Base-by-base conservation (phyloP, 2,329 filamentous ascomycete genomes). In the Phialophora tarda region DNA sequence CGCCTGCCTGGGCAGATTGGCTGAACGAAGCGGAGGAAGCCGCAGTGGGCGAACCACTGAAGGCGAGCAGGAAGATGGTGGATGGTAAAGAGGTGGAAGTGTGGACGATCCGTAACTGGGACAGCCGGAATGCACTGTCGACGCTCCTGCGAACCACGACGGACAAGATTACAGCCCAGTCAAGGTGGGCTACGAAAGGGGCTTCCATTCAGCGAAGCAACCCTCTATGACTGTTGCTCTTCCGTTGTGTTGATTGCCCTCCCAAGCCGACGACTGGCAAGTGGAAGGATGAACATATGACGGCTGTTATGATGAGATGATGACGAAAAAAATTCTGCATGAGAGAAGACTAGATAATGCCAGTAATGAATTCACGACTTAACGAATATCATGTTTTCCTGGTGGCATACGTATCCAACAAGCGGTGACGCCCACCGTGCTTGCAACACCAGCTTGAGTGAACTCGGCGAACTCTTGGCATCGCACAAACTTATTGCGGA, bases 1-100 rank as follows among this genome's bases (percentile, higher is more conserved):
- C 80, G 0, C 60, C 59, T 3, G 77, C 77, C 1, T 83, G 81
- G 81, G 70, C 72, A 3, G 71, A 77, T 2, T 83, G 81, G 81
- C 72, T 83, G 6, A 54, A 64, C 4, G 75, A 74, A 34, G 81
- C 80, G 6, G 68, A 73, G 55, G 69, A 71, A 50, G 72, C 71
- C 2, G 72, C 72, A 1, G 41, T 66, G 23, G 66, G 64, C 12
- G 71, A 73, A 50, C 70, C 70, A 5, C 60, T 72, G 55, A 61
- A 70, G 30, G 47, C 44, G 17, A 63, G 47, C 44, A 64, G 21
- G 30, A 58, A 56, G 51, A 60, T 55, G 17, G 55, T 64, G 23
- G 61, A 70, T 26, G 71, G 69, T 5, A 63, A 70, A 51, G 62
- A 69, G 53, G 63, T 69, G 17, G 70, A 72, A 54, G 58, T 68